These are phyloP conservation scores for Kwoniella bestiolae DNA, from an alignment of 768 basidiomycete genomes.

Conservation along the genomic window DNA sequence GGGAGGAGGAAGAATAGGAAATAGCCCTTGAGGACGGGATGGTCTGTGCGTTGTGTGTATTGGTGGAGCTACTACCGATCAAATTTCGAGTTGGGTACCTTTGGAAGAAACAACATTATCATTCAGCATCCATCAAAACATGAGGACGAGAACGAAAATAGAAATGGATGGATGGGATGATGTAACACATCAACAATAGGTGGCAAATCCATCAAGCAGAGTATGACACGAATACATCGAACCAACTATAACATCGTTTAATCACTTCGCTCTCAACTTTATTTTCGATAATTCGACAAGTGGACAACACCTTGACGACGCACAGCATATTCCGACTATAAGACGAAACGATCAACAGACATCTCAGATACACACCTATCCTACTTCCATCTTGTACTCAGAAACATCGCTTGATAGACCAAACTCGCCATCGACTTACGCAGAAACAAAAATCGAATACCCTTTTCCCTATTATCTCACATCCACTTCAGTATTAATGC, in stretches of 20 bases:
- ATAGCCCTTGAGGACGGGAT: slow-evolving; percentile 12
- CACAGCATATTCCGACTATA: not conserved
- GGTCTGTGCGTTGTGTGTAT: slow-evolving; percentile 4
- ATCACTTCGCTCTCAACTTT: not conserved
- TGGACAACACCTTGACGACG: not conserved
- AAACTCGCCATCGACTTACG: too few species aligned
- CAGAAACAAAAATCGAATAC: too few species aligned
- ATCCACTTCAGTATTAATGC: not conserved
- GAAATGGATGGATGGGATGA: not conserved
- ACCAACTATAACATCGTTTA: not conserved
- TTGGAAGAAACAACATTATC: too few species aligned
- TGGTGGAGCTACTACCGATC: slow-evolving; percentile 15
- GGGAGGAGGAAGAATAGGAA: slow-evolving; percentile 29
- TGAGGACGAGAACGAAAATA: not conserved
- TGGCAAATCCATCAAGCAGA: not conserved
- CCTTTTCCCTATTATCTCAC: too few species aligned
- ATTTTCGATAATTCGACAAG: not conserved
- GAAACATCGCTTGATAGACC: too few species aligned
- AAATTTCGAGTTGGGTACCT: too few species aligned
- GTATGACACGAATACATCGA: not conserved
- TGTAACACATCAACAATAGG: not conserved
- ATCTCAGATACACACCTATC: not conserved
- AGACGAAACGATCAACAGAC: too few species aligned
- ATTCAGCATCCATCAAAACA: too few species aligned
- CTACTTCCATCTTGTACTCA: too few species aligned